Conservation (phyloP, 2,329 filamentous ascomycete species). For the Hymenoscyphus salicellus region DNA sequence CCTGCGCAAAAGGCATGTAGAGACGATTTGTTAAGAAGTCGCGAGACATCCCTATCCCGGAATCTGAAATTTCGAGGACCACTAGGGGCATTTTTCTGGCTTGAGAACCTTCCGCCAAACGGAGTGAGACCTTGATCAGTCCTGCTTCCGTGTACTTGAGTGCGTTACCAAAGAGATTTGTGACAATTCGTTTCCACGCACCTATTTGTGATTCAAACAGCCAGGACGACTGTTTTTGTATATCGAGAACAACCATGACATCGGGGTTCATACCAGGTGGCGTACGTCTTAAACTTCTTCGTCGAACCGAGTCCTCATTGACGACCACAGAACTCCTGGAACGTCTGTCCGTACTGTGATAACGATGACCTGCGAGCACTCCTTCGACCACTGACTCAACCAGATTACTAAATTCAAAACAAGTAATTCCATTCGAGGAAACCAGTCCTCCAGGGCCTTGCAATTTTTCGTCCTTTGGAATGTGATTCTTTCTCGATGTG, state of each 20-base stretch:
- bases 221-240: conserved; percentile 45
- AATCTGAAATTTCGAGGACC: conserved; percentile 52
- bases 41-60: conserved; percentile 60
- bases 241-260: conserved; percentile 43
- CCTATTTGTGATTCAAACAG: conserved; percentile 52
- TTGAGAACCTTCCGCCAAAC: conserved; percentile 9
- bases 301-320: not conserved
- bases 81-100: conserved; percentile 2
- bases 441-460: conserved; percentile 3
- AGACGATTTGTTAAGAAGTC: conserved; percentile 56
- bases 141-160: conserved; percentile 58
- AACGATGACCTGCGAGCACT: conserved; percentile 25
- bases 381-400: conserved; percentile 29
- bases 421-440: conserved; percentile 1
- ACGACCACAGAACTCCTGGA: not conserved
- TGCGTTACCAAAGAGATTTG: conserved; percentile 61
- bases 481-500: conserved; percentile 1
- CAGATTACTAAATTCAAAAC: conserved; percentile 24
- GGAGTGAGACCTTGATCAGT: conserved; percentile 45
- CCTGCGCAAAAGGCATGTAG: conserved; percentile 59
- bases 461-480: not conserved
- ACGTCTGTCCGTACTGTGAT: conserved; percentile 8
- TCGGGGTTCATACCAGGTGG: conserved; percentile 4
- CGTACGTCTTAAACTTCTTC: not conserved
- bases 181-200: conserved; percentile 48